These are phyloP conservation scores for Petunia secreta DNA, from an alignment of 257 asterid species.

Conservation along the genomic window DNA sequence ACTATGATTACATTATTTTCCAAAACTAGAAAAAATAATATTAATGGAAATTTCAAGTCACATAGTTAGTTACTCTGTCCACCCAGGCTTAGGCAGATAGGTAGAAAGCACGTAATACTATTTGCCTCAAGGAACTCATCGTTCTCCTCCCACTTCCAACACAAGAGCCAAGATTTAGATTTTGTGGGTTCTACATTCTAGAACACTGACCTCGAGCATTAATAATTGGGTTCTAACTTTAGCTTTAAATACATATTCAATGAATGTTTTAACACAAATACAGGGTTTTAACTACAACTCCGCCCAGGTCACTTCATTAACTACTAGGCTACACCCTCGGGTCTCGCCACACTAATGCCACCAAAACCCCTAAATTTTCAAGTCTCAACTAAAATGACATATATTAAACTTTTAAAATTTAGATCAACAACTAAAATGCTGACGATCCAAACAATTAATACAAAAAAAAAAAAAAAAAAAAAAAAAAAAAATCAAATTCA, in stretches of 20 bases:
- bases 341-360: neutral
- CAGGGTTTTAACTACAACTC: neutral
- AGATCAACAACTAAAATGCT: slow-evolving; percentile 20
- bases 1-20: neutral
- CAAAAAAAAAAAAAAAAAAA: neutral
- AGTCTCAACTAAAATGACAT: neutral
- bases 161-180: neutral
- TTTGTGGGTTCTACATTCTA: neutral
- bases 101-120: no score
- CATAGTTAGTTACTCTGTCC: no score
- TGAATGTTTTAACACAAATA: neutral
- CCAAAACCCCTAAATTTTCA: neutral
- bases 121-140: no score
- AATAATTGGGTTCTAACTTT: no score
- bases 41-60: no score
- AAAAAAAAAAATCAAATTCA: neutral
- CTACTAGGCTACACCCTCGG: no score
- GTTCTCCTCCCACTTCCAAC: no score
- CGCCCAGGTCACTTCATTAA: neutral
- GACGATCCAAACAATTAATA: slow-evolving; percentile 7
- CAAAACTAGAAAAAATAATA: neutral
- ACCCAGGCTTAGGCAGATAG: no score
- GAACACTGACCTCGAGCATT: no score
- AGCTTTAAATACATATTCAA: neutral
- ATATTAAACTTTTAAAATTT: neutral